Evolutionary conservation across 306 rosid species (phyloP).

Genomic region (Carpinus fangiana): DNA sequence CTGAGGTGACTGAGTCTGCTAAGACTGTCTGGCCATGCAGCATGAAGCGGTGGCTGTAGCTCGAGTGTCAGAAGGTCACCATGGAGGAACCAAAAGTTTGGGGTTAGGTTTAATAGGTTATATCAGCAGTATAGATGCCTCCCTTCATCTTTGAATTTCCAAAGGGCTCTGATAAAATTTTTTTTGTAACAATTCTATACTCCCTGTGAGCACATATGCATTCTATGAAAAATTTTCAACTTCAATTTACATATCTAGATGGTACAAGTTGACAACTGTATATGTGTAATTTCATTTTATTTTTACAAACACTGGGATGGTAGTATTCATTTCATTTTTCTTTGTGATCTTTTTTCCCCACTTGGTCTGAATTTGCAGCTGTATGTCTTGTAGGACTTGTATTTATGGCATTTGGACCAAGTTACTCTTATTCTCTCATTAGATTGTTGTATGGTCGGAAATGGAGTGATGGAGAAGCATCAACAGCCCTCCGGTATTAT

Average conservation of each 20-base stretch:
- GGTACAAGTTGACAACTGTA: neutral
- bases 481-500: slow-evolving; percentile 76
- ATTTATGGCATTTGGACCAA: slow-evolving; percentile 92
- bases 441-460: slow-evolving; percentile 82
- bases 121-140: slow-evolving; percentile 1
- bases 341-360: neutral
- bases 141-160: neutral
- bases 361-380: slow-evolving; percentile 34
- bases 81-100: neutral
- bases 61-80: no score
- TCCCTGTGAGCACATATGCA: neutral
- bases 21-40: no score
- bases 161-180: slow-evolving; percentile 5
- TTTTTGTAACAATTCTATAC: neutral
- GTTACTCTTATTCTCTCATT: slow-evolving; percentile 89
- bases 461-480: slow-evolving; percentile 98
- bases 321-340: slow-evolving; percentile 1
- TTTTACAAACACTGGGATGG: neutral
- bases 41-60: no score
- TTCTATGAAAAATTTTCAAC: neutral
- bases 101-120: neutral
- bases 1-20: no score
- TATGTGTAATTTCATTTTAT: neutral
- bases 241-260: slow-evolving; percentile 2
- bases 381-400: slow-evolving; percentile 63